A percentile compares a stretch with the other conserved stretches of the same genome.
Conservation (phyloP, 2,329 filamentous ascomycete genomes). For the Coniochaeta sp. region DNA sequence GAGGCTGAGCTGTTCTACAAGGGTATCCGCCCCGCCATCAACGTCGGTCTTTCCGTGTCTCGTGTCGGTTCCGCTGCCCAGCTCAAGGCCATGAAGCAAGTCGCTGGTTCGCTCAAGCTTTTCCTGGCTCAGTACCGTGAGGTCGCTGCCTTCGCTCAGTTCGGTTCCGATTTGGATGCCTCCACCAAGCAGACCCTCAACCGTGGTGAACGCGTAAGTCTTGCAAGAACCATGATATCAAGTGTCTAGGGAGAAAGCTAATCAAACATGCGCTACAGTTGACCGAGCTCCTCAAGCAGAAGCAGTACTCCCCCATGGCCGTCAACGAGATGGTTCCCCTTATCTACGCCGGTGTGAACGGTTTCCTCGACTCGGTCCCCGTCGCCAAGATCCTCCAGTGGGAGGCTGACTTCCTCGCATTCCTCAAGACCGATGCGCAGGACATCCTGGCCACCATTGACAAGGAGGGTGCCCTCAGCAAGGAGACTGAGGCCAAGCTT, state of each 20-base stretch:
- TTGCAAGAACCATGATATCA: not conserved
- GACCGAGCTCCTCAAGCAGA: slow-evolving; percentile 99
- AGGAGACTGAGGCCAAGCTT: slow-evolving; percentile 80
- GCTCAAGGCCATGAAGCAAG: slow-evolving; percentile 99
- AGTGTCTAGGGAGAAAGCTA: slow-evolving; percentile 9
- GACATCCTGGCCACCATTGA: slow-evolving; percentile 82
- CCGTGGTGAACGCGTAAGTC: slow-evolving; percentile 93
- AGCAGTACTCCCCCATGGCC: slow-evolving; percentile 98
- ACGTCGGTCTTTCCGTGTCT: slow-evolving; percentile 99
- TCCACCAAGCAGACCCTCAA: slow-evolving; percentile 96
- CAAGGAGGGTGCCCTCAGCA: slow-evolving; percentile 93
- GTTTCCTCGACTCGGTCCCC: slow-evolving; percentile 80
- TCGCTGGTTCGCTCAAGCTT: slow-evolving; percentile 98
- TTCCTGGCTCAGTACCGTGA: slow-evolving; percentile 99
- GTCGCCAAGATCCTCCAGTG: slow-evolving; percentile 87
- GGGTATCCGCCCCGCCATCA: slow-evolving; percentile 99
- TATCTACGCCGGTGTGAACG: slow-evolving; percentile 99
- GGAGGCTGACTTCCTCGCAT: slow-evolving; percentile 89
- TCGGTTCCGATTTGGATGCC: slow-evolving; percentile 99
- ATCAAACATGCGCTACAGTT: slow-evolving; percentile 38
- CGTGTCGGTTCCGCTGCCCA: slow-evolving; percentile 99
- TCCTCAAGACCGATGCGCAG: slow-evolving; percentile 85
- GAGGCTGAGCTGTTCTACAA: slow-evolving; percentile 99
- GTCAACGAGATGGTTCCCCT: slow-evolving; percentile 99
- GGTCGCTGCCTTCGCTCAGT: slow-evolving; percentile 98